phyloP scores from a whole-genome alignment of 495 filamentous ascomycete species.

The Paragyromitra xinjiangensis region DNA sequence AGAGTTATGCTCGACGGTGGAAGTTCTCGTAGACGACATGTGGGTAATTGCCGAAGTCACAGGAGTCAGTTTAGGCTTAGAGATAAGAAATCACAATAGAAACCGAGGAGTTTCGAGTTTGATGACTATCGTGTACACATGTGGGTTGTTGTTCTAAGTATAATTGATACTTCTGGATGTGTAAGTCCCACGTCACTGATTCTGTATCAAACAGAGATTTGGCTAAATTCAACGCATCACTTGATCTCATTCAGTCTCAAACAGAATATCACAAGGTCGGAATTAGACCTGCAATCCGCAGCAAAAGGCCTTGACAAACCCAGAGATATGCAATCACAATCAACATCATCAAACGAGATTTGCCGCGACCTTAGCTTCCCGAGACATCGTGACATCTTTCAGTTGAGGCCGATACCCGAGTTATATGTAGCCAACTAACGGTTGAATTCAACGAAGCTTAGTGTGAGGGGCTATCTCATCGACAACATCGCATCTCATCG shows the following conservation, averaged over 20 bases:
- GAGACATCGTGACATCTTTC: conserved; percentile 21
- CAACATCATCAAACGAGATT: neutral
- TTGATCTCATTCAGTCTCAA: conserved; percentile 12
- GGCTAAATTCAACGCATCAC: conserved; percentile 38
- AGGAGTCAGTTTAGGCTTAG: conserved; percentile 3
- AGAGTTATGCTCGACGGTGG: neutral
- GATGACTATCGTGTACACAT: neutral
- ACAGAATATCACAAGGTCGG: neutral
- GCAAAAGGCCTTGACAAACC: neutral
- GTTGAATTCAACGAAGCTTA: conserved; percentile 39
- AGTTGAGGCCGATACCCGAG: conserved; percentile 7
- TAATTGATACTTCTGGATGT: neutral
- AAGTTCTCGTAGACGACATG: neutral
- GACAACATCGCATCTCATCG: conserved; percentile 30
- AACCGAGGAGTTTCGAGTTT: neutral
- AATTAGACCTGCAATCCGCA: neutral
- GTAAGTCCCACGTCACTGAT: neutral
- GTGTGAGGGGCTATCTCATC: conserved; percentile 14
- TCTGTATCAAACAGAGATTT: conserved; percentile 13
- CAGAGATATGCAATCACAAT: conserved; percentile 7
- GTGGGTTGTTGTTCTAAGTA: neutral
- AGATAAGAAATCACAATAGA: neutral
- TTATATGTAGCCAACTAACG: neutral
- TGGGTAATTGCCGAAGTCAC: neutral
- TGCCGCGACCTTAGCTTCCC: neutral